Base-by-base conservation (phyloP, 2,329 filamentous ascomycete species). In the Nigrospora oryzae region DNA sequence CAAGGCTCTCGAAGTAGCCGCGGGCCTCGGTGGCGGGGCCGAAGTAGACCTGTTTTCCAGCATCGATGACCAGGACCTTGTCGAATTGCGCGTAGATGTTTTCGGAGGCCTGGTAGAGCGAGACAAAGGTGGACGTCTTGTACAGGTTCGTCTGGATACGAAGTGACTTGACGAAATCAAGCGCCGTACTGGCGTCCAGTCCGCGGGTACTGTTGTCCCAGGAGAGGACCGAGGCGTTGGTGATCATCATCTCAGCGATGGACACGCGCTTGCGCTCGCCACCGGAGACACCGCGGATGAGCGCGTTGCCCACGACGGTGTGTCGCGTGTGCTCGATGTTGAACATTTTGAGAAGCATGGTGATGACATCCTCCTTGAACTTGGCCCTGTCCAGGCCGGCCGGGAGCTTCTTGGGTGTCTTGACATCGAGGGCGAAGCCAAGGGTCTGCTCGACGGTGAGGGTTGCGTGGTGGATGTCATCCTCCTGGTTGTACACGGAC, bases 401-500 rank as follows among this genome's bases (percentile, higher is more conserved):
- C 0, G 87, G 86, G 39, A 88, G 74, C 63, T 90, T 89, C 14
- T 84, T 83, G 6, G 90, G 89, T 13, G 87, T 83, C 65, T 94
- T 95, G 31, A 83, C 86, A 57, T 93, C 86, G 4, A 94, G 68
- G 0, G 89, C 89, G 58, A 95, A 95, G 1, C 79, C 82, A 1
- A 95, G 75, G 0, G 90, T 95, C 61, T 95, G 88, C 44, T 86
- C 84, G 3, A 95, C 90, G 0, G 89, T 93, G 19, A 96, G 71
- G 0, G 87, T 93, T 0, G 89, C 79, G 54, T 89, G 83, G 54
- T 95, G 89, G 17, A 91, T 74, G 54, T 95, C 89, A 52, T 94
- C 88, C 61, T 91, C 86, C 54, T 86, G 81, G 57, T 89, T 91
- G 68, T 94, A 95, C 5, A 91, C 83, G 1, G 86, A 83, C 65